These are phyloP conservation scores for Auricularia cornea DNA, from an alignment of 768 basidiomycete species.

Conservation along the genomic window DNA sequence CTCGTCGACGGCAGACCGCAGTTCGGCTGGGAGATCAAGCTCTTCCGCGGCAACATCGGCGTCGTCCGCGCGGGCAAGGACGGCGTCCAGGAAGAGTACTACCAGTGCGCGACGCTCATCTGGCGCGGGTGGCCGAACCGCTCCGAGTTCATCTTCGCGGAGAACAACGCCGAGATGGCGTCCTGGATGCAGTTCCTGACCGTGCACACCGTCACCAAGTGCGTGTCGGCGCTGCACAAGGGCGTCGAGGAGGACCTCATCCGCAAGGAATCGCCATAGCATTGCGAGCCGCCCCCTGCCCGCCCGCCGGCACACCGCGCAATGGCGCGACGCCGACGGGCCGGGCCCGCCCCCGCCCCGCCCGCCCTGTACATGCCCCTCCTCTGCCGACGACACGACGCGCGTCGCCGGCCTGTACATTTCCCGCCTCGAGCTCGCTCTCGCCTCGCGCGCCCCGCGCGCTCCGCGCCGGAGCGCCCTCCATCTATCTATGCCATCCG, in stretches of 20 bases:
- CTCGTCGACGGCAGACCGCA: slow-evolving; percentile 61
- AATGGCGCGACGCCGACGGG: not conserved
- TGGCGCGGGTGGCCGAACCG: slow-evolving; percentile 54
- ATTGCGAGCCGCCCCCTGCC: not conserved
- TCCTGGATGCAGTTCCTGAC: slow-evolving; percentile 81
- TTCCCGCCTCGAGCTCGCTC: not conserved
- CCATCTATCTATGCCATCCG: not conserved
- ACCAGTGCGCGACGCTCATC: slow-evolving; percentile 72
- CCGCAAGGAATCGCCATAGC: not conserved
- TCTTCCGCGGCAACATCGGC: slow-evolving; percentile 67
- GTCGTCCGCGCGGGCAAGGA: slow-evolving; percentile 40
- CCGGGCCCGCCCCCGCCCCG: not conserved
- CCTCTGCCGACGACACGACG: not conserved
- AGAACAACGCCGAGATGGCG: slow-evolving; percentile 56
- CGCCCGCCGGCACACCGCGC: not conserved
- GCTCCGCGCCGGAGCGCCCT: too few relatives aligned
- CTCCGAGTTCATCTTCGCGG: slow-evolving; percentile 58
- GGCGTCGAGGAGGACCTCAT: not conserved
- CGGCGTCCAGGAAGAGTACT: slow-evolving; percentile 53
- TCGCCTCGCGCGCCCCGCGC: too few relatives aligned
- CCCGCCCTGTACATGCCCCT: not conserved
- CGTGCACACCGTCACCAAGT: slow-evolving; percentile 39
- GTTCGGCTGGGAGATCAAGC: slow-evolving; percentile 78
- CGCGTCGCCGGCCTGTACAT: not conserved
- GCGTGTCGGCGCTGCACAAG: not conserved